A percentile compares a stretch with the other conserved stretches of the same genome.
phyloP scores from a whole-genome alignment of 2,329 filamentous ascomycete species.

The Fusarium sp. region DNA sequence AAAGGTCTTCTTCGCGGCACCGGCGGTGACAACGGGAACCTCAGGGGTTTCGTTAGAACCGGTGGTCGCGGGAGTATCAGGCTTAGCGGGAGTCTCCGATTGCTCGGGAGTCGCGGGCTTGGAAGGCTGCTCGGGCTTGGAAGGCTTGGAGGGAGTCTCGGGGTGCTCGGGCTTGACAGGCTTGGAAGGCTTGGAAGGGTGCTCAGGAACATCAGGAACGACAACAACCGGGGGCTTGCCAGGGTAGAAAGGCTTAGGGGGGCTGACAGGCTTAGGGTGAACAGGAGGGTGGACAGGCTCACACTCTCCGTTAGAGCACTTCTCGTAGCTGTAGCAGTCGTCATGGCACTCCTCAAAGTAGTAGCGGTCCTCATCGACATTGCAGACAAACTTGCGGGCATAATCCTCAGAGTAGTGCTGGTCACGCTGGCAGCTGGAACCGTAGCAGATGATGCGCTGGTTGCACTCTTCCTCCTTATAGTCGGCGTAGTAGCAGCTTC shows the following conservation, averaged over 20 bases:
- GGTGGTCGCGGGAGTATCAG: no score
- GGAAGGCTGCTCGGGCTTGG: not conserved
- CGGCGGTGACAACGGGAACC: slow-evolving; percentile 41
- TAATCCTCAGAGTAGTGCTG: slow-evolving; percentile 48
- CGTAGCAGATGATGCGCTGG: slow-evolving; percentile 54
- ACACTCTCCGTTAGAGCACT: no score
- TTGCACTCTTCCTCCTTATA: slow-evolving; percentile 50
- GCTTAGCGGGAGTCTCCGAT: no score
- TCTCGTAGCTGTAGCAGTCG: slow-evolving; percentile 49
- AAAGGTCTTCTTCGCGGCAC: slow-evolving; percentile 43
- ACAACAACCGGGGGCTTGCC: slow-evolving; percentile 22
- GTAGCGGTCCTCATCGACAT: slow-evolving; percentile 48
- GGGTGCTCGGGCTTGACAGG: not conserved
- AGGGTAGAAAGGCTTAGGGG: slow-evolving; percentile 12
- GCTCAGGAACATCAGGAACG: not conserved
- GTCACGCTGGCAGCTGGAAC: slow-evolving; percentile 48
- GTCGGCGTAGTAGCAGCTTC: slow-evolving; percentile 50
- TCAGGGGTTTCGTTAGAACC: not conserved
- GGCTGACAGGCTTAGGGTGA: no score
- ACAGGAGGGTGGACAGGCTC: no score
- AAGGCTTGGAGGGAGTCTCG: not conserved
- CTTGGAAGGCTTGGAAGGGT: not conserved
- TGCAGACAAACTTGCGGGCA: slow-evolving; percentile 53
- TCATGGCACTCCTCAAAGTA: slow-evolving; percentile 49
- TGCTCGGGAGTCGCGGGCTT: no score